phyloP scores from a whole-genome alignment of 768 basidiomycete genomes.

The Trametes sanguinea region DNA sequence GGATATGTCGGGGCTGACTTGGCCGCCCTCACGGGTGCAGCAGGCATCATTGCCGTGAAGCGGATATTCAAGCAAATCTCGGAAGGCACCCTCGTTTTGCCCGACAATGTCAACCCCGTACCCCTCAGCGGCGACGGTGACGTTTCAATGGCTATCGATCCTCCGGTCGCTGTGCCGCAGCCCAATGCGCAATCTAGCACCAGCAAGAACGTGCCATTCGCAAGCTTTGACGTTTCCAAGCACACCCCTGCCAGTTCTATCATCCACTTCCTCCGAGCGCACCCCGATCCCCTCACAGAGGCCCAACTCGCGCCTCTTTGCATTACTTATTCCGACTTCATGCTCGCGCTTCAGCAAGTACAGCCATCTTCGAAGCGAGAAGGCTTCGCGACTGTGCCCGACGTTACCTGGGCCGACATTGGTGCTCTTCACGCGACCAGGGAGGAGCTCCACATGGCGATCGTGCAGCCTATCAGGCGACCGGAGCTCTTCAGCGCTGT shows the following conservation, averaged over 20 bases:
- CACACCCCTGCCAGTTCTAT: slow-evolving; percentile 62
- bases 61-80: slow-evolving; percentile 81
- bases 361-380: slow-evolving; percentile 98
- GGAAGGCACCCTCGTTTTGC: slow-evolving; percentile 61
- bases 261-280: slow-evolving; percentile 84
- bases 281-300: slow-evolving; percentile 77
- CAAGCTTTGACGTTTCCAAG: slow-evolving; percentile 40
- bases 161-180: slow-evolving; percentile 15
- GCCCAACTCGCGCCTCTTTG: slow-evolving; percentile 79
- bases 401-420: slow-evolving; percentile 93
- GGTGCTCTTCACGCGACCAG: slow-evolving; percentile 87
- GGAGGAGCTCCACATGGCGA: slow-evolving; percentile 95
- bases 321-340: slow-evolving; percentile 83
- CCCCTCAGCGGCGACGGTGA: slow-evolving; percentile 25
- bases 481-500: slow-evolving; percentile 88
- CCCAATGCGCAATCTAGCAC: slow-evolving; percentile 13
- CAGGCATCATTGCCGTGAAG: slow-evolving; percentile 95
- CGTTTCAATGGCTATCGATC: slow-evolving; percentile 42
- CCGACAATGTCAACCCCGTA: slow-evolving; percentile 36
- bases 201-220: slow-evolving; percentile 36
- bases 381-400: slow-evolving; percentile 96
- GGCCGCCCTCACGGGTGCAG: slow-evolving; percentile 86
- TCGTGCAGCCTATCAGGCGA: slow-evolving; percentile 90
- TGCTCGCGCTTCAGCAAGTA: slow-evolving; percentile 76
- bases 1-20: slow-evolving; percentile 98